Base-by-base conservation (phyloP, 345 rosid species). In the Corymbia maculata region DNA sequence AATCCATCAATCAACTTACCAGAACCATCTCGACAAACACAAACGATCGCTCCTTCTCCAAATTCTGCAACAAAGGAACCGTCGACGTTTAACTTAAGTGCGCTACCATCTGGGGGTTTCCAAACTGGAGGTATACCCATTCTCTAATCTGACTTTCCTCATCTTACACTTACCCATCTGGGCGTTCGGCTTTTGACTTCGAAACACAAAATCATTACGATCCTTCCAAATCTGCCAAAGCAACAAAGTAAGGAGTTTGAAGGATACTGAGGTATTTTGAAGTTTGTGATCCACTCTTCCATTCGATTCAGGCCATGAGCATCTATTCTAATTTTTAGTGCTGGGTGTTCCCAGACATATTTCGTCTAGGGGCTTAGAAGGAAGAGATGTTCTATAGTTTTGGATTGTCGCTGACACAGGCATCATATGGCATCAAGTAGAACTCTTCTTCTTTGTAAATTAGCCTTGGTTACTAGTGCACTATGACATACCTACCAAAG, bases 1-100 rank as follows among this genome's bases (percentile, higher is more conserved):
- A 22, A 57, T 8, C 30, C 30, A 26, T 1, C 0, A n/a, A 26
- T 59, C 1, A 26, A 12, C 13, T 10, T 59, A 24, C 7, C 4
- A 1, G 3, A 10, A 32, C 17, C 28, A 16, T 28, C 16, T 61
- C 0, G 8, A 14, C 16, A 28, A 3, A 28, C 0, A 3, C 42
- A 36, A 36, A 30, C 7, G 14, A 61, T 61, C 11, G 70, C 4
- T 13, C 32, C 70, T 28, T 61, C 70, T 13, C 70, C 16, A 13
- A 32, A 28, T 13, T 28, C 32, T 61, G 12, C 16, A 28, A 26
- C 17, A 6, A 26, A 61, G 3, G 32, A 61, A 13, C 32, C 70
- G 28, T 61, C 70, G 3, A 3, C 32, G 3, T 61, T 61, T 28
- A 61, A 28, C 16, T 28, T 28, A 6, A 61, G 15, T 32, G 11